Conservation (phyloP, 2,329 filamentous ascomycete genomes). For the Ceratocystis albifundus region DNA sequence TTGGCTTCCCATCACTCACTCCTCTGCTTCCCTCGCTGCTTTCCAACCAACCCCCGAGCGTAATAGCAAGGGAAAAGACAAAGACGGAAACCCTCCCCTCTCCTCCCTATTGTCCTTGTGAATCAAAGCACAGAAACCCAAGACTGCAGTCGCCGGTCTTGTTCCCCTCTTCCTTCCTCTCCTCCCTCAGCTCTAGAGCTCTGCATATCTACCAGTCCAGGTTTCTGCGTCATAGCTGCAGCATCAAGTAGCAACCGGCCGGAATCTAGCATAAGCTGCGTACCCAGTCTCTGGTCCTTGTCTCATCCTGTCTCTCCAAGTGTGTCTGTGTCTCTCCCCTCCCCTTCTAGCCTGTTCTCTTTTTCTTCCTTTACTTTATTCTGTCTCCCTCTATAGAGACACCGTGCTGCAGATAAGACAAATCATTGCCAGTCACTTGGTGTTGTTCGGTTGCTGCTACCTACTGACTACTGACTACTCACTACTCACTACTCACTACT, state of each 20-base stretch:
- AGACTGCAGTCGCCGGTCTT: background rate
- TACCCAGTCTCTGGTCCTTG: conserved; percentile 4
- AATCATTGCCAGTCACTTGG: no score
- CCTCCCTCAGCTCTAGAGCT: background rate
- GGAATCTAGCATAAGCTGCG: background rate
- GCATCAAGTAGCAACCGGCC: conserved; percentile 8
- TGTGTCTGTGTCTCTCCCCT: background rate
- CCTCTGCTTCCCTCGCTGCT: no score
- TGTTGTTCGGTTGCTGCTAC: no score
- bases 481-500: no score
- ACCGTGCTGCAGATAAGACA: no score
- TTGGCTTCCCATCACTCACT: no score
- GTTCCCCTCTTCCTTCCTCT: background rate
- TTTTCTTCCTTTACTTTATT: background rate
- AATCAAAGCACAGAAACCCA: background rate
- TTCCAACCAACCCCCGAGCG: no score
- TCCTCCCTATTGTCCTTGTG: no score
- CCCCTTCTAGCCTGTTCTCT: background rate
- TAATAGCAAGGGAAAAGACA: no score
- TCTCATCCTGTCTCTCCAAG: background rate
- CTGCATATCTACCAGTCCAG: background rate
- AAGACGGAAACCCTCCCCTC: no score
- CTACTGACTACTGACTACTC: no score
- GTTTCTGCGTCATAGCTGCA: conserved; percentile 7
- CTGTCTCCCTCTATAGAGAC: background rate